Conservation (phyloP, 345 rosid species). For the Heritiera littoralis region DNA sequence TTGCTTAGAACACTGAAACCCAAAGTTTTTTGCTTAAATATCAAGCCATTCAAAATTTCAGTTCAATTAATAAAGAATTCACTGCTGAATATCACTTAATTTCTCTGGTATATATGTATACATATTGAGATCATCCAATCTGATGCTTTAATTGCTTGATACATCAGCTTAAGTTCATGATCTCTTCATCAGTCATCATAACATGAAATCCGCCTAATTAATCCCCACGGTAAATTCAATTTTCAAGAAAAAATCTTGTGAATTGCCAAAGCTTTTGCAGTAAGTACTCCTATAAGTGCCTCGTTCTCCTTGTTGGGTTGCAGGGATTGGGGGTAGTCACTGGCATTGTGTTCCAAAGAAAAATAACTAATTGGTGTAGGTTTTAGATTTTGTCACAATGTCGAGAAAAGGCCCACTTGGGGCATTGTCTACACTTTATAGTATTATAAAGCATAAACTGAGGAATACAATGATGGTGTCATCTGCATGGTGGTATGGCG, state of each 20-base stretch:
- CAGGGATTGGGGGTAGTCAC: constrained; percentile 15
- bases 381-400: constrained; percentile 18
- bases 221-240: background rate
- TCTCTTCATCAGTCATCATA: background rate
- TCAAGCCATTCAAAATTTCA: background rate
- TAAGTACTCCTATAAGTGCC: background rate
- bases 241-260: background rate
- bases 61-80: background rate
- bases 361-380: constrained; percentile 10
- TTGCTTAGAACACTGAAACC: background rate
- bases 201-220: background rate
- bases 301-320: background rate
- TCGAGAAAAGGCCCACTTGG: constrained; percentile 28
- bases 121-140: background rate
- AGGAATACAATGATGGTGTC: constrained; percentile 41
- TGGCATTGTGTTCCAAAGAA: constrained; percentile 26
- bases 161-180: background rate
- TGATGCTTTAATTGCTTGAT: background rate
- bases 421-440: background rate
- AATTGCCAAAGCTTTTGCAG: background rate
- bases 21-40: background rate
- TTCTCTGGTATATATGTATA: background rate
- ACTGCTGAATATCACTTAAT: background rate
- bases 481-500: constrained; percentile 51
- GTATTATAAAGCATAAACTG: background rate